Evolutionary conservation across 2,329 filamentous ascomycete species (phyloP), one percentile per base, ranked within the genome.

Genomic region (Colletotrichum sp.): DNA sequence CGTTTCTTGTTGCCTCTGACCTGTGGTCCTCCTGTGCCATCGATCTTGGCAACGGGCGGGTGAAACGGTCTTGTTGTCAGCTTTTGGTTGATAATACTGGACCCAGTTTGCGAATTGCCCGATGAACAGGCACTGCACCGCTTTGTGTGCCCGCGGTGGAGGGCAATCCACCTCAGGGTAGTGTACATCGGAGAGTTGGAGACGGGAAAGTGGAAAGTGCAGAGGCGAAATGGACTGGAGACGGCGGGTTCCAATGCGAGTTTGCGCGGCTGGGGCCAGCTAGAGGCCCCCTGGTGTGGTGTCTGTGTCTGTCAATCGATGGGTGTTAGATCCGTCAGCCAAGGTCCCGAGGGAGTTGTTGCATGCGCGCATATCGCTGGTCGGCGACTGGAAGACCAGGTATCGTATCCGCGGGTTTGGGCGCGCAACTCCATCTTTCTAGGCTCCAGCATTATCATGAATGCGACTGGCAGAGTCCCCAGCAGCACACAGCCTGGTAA

Each of bases 371-470:
- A 43, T n/a, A 43, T 57, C 26, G 72, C 36, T 72, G 73, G 73
- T 60, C 43, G 57, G n/a, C 57, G 28, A 43, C 61, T 14, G 61
- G 28, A 18, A 26, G 28, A 68, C 16, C 30, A 52, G 69, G 52
- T 39, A 48, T 32, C 55, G 36, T 68, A 72, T 72, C 63, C 73
- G 69, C 69, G 39, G 63, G 13, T 36, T 72, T 57, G 71, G 73
- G 39, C 39, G 28, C 63, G 64, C 63, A 68, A 72, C 63, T 59
- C 69, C 69, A 72, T 75, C 64, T 73, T 71, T 75, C 70, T 26
- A 75, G 73, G 73, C 73, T 75, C 64, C 73, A 75, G 70, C 55
- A 75, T 73, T 75, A 39, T 55, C 63, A 60, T 39, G 24, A 32
- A 34, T 73, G 59, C 57, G 73, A 66, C 65, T 75, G 73, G 64